Evolutionary conservation across 2,329 filamentous ascomycete species (phyloP).

Genomic region (Periconia macrospinosa): DNA sequence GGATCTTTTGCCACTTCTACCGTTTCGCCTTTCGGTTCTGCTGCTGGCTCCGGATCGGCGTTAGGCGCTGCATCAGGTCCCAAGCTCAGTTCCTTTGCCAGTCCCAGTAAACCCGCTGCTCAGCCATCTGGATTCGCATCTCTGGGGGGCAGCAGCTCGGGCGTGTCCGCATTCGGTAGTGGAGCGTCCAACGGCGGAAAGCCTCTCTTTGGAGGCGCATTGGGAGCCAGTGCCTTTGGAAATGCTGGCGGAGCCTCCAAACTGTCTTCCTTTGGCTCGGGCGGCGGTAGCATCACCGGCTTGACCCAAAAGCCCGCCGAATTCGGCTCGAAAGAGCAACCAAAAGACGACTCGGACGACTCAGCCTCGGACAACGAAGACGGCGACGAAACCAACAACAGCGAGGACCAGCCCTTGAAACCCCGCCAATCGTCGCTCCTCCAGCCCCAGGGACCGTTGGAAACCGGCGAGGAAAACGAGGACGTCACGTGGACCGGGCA

Average conservation of each 20-base stretch:
- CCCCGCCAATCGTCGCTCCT: conserved; percentile 46
- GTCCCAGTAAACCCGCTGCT: conserved; percentile 13
- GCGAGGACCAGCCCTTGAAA: conserved; percentile 43
- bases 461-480: conserved; percentile 87
- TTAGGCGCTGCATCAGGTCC: conserved; percentile 37
- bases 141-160: conserved; percentile 31
- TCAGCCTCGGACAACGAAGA: conserved; percentile 19
- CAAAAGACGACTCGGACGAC: conserved; percentile 52
- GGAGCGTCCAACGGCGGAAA: conserved; percentile 18
- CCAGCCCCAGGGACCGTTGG: conserved; percentile 69
- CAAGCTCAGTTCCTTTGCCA: conserved; percentile 34
- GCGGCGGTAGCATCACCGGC: conserved; percentile 43
- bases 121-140: conserved; percentile 34
- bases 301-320: conserved; percentile 64
- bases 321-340: conserved; percentile 73
- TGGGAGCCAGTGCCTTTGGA: conserved; percentile 41
- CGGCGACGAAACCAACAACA: conserved; percentile 56
- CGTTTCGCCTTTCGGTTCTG: conserved; percentile 40
- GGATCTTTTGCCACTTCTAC: conserved; percentile 44
- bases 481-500: conserved; percentile 73
- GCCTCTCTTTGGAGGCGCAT: conserved; percentile 30
- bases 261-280: conserved; percentile 69
- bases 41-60: conserved; percentile 26
- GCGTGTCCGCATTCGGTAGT: conserved; percentile 35
- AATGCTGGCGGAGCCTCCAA: conserved; percentile 19